phyloP scores from a whole-genome alignment of 2,329 filamentous ascomycete species.

The Pestalotiopsis sp. region DNA sequence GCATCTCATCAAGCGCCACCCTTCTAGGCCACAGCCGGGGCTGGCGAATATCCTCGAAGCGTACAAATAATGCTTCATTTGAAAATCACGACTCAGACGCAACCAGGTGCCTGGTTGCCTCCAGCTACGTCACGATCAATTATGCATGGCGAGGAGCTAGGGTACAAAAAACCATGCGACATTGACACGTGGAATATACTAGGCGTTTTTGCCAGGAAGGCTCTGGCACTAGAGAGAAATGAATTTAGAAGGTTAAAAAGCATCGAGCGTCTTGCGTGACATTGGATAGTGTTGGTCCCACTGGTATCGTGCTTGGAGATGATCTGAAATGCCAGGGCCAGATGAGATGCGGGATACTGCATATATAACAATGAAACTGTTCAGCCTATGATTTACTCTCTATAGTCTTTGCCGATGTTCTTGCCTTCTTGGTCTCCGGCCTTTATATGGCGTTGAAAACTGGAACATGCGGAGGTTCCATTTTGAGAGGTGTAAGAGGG shows the following conservation, averaged over 20 bases:
- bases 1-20: neutral
- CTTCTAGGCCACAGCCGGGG: neutral
- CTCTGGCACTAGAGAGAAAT: slow-evolving; percentile 6
- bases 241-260: slow-evolving; percentile 7
- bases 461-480: too few species aligned
- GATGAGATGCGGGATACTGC: neutral
- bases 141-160: slow-evolving; percentile 16
- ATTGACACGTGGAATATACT: slow-evolving; percentile 10
- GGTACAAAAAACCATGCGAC: slow-evolving; percentile 11
- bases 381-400: too few species aligned
- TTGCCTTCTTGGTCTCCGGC: too few species aligned
- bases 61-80: slow-evolving; percentile 2
- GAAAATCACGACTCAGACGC: neutral
- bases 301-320: neutral
- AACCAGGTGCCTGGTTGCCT: neutral
- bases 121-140: slow-evolving; percentile 2
- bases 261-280: neutral
- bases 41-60: neutral
- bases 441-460: too few species aligned
- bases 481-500: too few species aligned
- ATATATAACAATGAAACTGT: neutral
- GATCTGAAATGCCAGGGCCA: neutral
- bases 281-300: neutral
- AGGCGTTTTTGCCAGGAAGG: slow-evolving; percentile 13
- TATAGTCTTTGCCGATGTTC: too few species aligned